Evolutionary conservation across 768 basidiomycete species (phyloP), one percentile per base, ranked within the genome.

Genomic region (Pleurotus citrinopileatus): DNA sequence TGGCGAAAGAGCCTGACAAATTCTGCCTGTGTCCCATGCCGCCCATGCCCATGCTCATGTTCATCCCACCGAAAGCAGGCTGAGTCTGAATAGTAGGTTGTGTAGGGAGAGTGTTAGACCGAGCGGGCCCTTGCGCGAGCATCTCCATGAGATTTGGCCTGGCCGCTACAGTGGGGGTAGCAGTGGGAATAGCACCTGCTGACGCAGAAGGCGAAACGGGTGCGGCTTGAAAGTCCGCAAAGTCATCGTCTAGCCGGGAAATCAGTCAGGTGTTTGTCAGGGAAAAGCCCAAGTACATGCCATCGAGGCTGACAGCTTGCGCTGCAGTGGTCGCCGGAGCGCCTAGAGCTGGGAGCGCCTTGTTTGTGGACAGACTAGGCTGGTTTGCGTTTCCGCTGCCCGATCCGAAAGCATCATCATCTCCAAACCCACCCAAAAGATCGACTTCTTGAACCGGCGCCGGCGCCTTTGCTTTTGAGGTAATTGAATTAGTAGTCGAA

Each of bases 151-250:
- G 64, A 59, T 77, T 65, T 46, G 74, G 65, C 54, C 72, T 61
- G 42, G 68, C 64, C 10, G 70, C 66, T 4, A 67, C 63, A 7
- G 67, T 57, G 20, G 70, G 58, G 43, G 65, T 61, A n/a, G 73
- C 62, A 28, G 62, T 51, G 42, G 60, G 19, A 19, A 63, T 56
- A 20, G n/a, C 27, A n/a, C 10, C 37, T 23, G 34, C 74, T 73
- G 3, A 15, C 12, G 34, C 48, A 10, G 45, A 28, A 7, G 48
- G 48, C 8, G 48, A 51, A 28, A 73, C 67, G 15, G 87, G 88
- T 2, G 86, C 89, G 17, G 82, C 83, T 67, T 91, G 87, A 74
- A 94, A 94, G 66, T 93, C 91, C 47, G 81, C 84, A 60, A 94
- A 94, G 46, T 94, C 91, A 58, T 94, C 91, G 61, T 90, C 89